Base-by-base conservation (phyloP, 495 filamentous ascomycete species). In the Trichoderma reesei region DNA sequence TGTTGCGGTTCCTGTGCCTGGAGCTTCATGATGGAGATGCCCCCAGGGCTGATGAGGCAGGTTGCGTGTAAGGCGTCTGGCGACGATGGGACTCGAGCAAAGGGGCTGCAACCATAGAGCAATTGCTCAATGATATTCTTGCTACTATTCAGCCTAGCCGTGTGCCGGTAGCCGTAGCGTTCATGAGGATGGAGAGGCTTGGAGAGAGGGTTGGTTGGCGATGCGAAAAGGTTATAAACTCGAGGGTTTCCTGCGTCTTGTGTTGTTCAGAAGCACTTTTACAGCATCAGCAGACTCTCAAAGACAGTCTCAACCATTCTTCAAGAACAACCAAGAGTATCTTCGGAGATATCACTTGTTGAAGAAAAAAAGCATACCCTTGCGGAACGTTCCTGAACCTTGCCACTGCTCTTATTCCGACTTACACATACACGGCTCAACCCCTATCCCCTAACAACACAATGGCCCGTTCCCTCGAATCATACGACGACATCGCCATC, bases 401-500 rank as follows among this genome's bases (percentile, higher is more conserved):
- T 44, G 13, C 41, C 26, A 39, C 38, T 39, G 1, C 38, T 39
- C 38, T 39, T 11, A 6, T 39, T 9, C 11, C 51, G 20, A 56
- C 51, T 56, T 56, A 56, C 31, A 56, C 51, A n/a, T 13, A 8
- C 16, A 6, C 41, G 41, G 18, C n/a, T 18, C 14, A 16, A 18
- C 46, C 26, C 18, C 18, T 2, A 54, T 1, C 1, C 26, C 26
- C 26, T 26, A 54, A 54, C 26, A 60, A 26, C 6, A 42, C 39
- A 10, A 61, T 61, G 59, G 36, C 16, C 9, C 39, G 59, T 13
- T 33, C 59, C 20, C 59, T 38, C 16, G 8, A 38, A 38, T 4
- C 59, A 39, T 46, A 51, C 62, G 39, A 63, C 20, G 41, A 18
- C 41, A 75, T 76, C 63, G 67, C 75, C 10, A 74, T 76, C 48